Conservation (phyloP, 257 asterid species). For the Rubia yunnanensis region DNA sequence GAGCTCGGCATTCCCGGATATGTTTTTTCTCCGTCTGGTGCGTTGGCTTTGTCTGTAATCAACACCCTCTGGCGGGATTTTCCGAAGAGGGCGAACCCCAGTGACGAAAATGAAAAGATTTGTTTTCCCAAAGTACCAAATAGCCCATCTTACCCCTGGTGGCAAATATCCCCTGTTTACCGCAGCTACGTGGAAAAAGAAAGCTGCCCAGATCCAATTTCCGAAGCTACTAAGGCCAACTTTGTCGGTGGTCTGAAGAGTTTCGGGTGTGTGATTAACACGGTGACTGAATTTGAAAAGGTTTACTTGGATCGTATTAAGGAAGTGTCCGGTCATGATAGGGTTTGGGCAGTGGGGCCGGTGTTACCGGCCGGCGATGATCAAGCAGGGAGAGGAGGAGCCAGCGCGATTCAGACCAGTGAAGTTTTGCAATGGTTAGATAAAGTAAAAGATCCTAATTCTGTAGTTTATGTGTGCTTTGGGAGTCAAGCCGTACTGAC, state of each 20-base stretch:
- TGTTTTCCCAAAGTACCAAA: conserved; percentile 31
- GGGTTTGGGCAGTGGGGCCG: conserved; percentile 69
- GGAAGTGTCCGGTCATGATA: conserved; percentile 32
- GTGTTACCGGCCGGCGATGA: conserved; percentile 27
- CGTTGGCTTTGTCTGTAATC: conserved; percentile 34
- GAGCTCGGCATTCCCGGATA: conserved; percentile 42
- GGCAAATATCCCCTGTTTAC: conserved; percentile 62
- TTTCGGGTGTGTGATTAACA: conserved; percentile 45
- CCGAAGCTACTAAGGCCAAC: conserved; percentile 31
- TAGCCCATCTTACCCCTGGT: conserved; percentile 58
- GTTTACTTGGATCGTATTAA: conserved; percentile 30
- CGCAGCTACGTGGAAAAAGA: conserved; percentile 23
- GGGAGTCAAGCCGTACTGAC: conserved; percentile 73
- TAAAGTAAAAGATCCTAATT: conserved; percentile 25
- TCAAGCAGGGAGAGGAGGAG: conserved; percentile 34
- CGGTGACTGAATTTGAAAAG: conserved; percentile 39
- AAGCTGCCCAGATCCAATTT: conserved; percentile 26
- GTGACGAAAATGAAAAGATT: conserved; percentile 25
- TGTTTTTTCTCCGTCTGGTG: conserved; percentile 68
- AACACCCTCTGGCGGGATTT: conserved; percentile 40
- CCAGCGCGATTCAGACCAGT: conserved; percentile 20
- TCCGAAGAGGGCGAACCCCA: conserved; percentile 21
- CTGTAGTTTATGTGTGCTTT: conserved; percentile 57
- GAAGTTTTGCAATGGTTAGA: conserved; percentile 50
- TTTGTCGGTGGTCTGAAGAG: conserved; percentile 28